These are phyloP conservation scores for Coniferiporia sulphurascens DNA, from an alignment of 1,284 basidiomycete species.

Conservation along the genomic window DNA sequence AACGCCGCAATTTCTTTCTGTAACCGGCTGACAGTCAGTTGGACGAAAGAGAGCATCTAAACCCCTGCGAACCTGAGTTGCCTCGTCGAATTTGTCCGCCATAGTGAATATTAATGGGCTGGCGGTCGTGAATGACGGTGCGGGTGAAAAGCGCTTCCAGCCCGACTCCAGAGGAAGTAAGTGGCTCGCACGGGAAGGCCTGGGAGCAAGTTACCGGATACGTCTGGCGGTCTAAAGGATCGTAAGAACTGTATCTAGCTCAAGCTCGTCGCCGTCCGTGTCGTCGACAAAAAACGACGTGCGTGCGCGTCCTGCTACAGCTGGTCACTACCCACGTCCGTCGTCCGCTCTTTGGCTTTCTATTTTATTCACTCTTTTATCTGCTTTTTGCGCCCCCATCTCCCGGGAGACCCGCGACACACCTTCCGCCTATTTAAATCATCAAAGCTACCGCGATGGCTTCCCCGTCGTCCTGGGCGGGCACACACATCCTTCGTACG, in stretches of 20 bases:
- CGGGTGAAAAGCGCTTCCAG: neutral
- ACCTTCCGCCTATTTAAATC: neutral
- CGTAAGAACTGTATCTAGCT: too few species aligned
- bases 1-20: slow-evolving; percentile 85
- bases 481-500: slow-evolving; percentile 11
- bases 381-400: neutral
- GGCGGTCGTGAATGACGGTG: neutral
- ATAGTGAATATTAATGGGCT: slow-evolving; percentile 28
- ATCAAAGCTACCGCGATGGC: slow-evolving; percentile 1
- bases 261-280: neutral
- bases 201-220: too few species aligned
- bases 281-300: neutral
- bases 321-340: neutral
- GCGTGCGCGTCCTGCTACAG: neutral
- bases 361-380: slow-evolving; percentile 1
- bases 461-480: slow-evolving; percentile 6
- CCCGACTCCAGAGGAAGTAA: neutral
- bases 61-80: slow-evolving; percentile 56
- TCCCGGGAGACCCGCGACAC: neutral
- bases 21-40: slow-evolving; percentile 8
- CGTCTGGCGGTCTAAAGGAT: too few species aligned
- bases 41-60: neutral
- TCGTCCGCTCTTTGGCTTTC: slow-evolving; percentile 1
- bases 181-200: neutral
- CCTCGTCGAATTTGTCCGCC: slow-evolving; percentile 71